Conservation (phyloP, 2,329 filamentous ascomycete genomes). For the Neocucurbitaria cava region DNA sequence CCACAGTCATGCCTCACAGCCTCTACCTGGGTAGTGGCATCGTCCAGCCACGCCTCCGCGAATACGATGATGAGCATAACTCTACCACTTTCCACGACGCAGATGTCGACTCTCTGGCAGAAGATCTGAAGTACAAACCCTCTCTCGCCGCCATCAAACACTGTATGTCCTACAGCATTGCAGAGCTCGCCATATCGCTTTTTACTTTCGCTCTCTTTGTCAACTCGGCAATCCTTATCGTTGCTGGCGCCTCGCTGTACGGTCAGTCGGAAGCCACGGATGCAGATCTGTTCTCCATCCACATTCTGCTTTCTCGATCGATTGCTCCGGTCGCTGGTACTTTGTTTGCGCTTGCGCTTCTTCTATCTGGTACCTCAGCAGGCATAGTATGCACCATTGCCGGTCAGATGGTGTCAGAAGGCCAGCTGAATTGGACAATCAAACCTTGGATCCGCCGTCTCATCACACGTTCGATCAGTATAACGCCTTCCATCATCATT, state of each 20-base stretch:
- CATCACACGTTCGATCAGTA: constrained; percentile 79
- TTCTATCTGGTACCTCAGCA: constrained; percentile 80
- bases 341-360: constrained; percentile 81
- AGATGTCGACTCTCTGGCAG: constrained; percentile 31
- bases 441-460: constrained; percentile 80
- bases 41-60: constrained; percentile 58
- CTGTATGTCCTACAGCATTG: constrained; percentile 75
- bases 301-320: constrained; percentile 71
- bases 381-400: constrained; percentile 90
- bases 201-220: constrained; percentile 87
- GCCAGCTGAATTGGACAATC: constrained; percentile 76
- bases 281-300: constrained; percentile 84
- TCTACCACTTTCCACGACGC: constrained; percentile 2
- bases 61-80: constrained; percentile 42
- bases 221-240: constrained; percentile 82
- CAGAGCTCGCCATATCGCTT: constrained; percentile 73
- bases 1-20: constrained; percentile 71
- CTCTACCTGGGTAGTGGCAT: constrained; percentile 65
- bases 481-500: constrained; percentile 83
- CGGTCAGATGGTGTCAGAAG: constrained; percentile 88
- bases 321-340: constrained; percentile 79
- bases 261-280: constrained; percentile 62
- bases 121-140: constrained; percentile 68
- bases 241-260: constrained; percentile 79
- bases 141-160: constrained; percentile 75